phyloP scores from a whole-genome alignment of 2,329 filamentous ascomycete genomes.

The Nemania sp. region DNA sequence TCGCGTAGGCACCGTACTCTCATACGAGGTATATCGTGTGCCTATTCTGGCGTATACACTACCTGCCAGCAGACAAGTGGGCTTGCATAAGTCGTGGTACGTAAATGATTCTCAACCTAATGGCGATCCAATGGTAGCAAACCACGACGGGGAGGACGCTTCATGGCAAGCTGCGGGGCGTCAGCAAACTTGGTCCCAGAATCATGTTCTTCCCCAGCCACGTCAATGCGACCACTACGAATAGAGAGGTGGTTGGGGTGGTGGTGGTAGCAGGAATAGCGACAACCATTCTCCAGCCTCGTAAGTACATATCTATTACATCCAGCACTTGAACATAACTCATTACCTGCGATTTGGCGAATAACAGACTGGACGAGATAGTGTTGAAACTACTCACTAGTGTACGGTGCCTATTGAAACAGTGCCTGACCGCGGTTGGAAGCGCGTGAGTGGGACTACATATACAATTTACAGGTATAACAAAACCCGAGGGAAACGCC shows the following conservation, averaged over 20 bases:
- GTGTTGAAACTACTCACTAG: no score
- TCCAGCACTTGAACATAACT: no score
- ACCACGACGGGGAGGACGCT: constrained; percentile 33
- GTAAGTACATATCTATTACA: no score
- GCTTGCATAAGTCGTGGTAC: constrained; percentile 35
- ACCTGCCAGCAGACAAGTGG: no score
- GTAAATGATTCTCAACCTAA: no score
- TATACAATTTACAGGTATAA: neutral
- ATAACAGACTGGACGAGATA: no score
- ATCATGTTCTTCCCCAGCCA: constrained; percentile 21
- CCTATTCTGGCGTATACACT: neutral
- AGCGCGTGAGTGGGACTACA: neutral
- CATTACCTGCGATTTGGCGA: no score
- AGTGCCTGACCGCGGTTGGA: neutral
- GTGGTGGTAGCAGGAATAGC: no score
- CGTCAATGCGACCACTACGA: constrained; percentile 5
- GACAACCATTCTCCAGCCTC: no score
- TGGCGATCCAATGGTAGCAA: constrained; percentile 35
- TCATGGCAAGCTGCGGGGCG: constrained; percentile 15
- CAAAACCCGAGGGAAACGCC: constrained; percentile 13
- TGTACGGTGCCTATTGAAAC: constrained; percentile 1
- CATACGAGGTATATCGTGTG: constrained; percentile 1
- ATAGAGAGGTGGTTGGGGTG: neutral
- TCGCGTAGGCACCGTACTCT: no score
- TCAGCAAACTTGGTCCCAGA: constrained; percentile 20